Base-by-base conservation (phyloP, 345 rosid species). In the Carallia brachiata region DNA sequence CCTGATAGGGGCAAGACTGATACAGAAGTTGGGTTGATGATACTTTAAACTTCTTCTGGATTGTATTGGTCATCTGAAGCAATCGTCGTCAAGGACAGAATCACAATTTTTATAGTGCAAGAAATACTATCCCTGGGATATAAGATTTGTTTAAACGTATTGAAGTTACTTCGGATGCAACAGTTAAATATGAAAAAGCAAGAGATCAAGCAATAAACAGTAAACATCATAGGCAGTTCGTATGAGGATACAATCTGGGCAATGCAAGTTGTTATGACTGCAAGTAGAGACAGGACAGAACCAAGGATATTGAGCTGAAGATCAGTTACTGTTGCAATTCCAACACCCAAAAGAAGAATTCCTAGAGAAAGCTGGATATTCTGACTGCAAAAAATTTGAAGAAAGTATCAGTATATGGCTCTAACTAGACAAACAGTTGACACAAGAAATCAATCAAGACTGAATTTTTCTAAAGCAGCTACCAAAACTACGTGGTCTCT, bases 1-100 rank as follows among this genome's bases (percentile, higher is more conserved):
- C 99, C 79, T 96, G 99, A 77, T 96, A 96, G 13, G 99, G 99
- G 81, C 97, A 92, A 48, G 99, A 96, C 84, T 96, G 99, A 76
- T 96, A 96, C 59, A 96, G 86, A 74, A 96, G 98, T 66, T 96
- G 99, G 64, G 99, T 96, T 54, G 99, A 96, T 66, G 99, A 96
- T 61, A 96, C 98, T 79, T 92, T 96, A 84, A 90, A 96, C 82
- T 92, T 96, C 91, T 96, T 96, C 85, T 96, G 99, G 82, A 96
- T 96, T 52, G 99, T 96, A 77, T 96, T 96, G 74, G 99, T 96
- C 99, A 96, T 96, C 99, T 96, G 80, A 75, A 47, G 56, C 59
- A 36, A 55, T 64, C 31, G 31, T 76, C 73, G 88, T 95, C 80
- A 92, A 90, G 98, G 64, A 54, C 63, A 71, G 48, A 56, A 44